phyloP scores from a whole-genome alignment of 331 rosid species.

The Pyrus hybrid region DNA sequence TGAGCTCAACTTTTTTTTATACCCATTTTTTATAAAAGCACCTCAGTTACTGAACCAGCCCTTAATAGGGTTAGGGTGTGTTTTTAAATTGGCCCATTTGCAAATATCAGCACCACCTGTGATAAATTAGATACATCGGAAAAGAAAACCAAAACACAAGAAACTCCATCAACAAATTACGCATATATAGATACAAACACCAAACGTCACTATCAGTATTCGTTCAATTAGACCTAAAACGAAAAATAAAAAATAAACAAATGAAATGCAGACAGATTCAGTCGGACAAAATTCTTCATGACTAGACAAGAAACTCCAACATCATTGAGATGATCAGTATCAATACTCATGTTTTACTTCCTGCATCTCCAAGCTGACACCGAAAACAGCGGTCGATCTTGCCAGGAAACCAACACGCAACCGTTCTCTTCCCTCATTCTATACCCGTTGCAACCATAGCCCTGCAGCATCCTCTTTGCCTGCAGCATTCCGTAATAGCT shows the following conservation, averaged over 20 bases:
- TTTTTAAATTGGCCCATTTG: too few species aligned
- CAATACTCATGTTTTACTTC: constrained; percentile 36
- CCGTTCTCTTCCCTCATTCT: constrained; percentile 77
- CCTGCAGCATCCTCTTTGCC: constrained; percentile 55
- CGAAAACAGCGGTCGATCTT: constrained; percentile 66
- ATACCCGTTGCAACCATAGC: constrained; percentile 77
- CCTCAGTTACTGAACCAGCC: too few species aligned
- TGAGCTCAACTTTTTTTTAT: too few species aligned
- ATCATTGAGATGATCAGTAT: background rate
- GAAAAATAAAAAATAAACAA: constrained; percentile 1
- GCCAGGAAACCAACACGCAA: constrained; percentile 63
- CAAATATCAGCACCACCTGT: too few species aligned
- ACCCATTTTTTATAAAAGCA: too few species aligned
- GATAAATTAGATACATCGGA: background rate
- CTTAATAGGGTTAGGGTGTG: too few species aligned
- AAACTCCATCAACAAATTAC: background rate
- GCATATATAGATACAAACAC: background rate
- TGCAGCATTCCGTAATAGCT: constrained; percentile 72
- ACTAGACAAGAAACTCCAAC: background rate
- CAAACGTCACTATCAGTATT: background rate
- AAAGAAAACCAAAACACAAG: background rate
- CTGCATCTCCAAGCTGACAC: constrained; percentile 82
- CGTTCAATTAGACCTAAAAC: background rate
- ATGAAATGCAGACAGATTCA: background rate
- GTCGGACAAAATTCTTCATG: constrained; percentile 19